Evolutionary conservation across 2,329 filamentous ascomycete species (phyloP).

Genomic region (Nectriaceae sp.): DNA sequence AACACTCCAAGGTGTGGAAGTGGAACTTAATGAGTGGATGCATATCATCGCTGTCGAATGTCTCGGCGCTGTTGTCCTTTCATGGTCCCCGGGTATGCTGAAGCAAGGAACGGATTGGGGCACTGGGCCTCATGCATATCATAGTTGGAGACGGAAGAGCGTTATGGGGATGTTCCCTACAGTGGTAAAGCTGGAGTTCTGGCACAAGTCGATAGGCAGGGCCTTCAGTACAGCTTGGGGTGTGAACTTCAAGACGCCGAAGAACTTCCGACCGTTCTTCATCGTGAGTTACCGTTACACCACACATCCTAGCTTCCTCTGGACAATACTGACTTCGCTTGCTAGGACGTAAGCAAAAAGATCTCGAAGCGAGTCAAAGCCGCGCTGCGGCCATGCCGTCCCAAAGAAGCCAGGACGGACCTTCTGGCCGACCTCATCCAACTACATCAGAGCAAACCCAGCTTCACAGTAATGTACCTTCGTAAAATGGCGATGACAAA

Average conservation of each 20-base stretch:
- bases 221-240: constrained; percentile 46
- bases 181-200: constrained; percentile 40
- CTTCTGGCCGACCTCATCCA: constrained; percentile 49
- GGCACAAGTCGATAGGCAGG: constrained; percentile 38
- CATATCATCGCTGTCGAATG: constrained; percentile 56
- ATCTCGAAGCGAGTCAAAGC: constrained; percentile 37
- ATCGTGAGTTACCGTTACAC: constrained; percentile 44
- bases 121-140: constrained; percentile 50
- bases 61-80: constrained; percentile 50
- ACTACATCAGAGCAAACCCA: constrained; percentile 46
- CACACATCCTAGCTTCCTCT: neutral
- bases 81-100: constrained; percentile 54
- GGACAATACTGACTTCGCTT: neutral
- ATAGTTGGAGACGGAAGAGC: constrained; percentile 53
- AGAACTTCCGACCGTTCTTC: constrained; percentile 51
- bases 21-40: constrained; percentile 58
- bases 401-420: constrained; percentile 38
- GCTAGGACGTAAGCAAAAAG: constrained; percentile 37
- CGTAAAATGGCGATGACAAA: constrained; percentile 56
- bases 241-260: constrained; percentile 45
- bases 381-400: constrained; percentile 27
- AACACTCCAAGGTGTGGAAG: constrained; percentile 37
- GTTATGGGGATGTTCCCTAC: constrained; percentile 53
- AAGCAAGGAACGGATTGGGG: constrained; percentile 45
- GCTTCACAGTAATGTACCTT: constrained; percentile 50